Evolutionary conservation across 2,329 filamentous ascomycete genomes (phyloP), one percentile per base, ranked within the genome.

Genomic region (Graphilbum sp.): DNA sequence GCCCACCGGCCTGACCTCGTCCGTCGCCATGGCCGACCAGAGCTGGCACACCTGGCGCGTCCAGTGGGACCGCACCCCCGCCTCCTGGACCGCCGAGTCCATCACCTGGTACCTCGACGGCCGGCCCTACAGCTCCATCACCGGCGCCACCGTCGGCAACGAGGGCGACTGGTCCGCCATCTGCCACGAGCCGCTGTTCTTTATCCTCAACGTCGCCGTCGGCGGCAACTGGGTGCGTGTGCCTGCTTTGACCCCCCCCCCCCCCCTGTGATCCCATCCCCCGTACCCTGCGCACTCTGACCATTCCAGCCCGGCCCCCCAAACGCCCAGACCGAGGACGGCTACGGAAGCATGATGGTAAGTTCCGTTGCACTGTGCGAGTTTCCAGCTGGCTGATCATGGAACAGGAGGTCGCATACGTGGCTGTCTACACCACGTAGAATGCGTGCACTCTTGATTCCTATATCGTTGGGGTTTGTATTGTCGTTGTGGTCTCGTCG

Each of bases 21-120:
- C 46, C 8, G 54, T 58, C 11, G 25, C 41, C 27, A 54, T 70
- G n/a, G 55, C 62, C 1, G 61, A 65, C 47, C 53, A 64, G 44
- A 53, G 56, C 20, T 68, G 62, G 55, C 66, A 69, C 46, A 57
- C 52, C 9, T 70, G 65, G 65, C 53, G 59, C 19, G 48, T 69
- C 18, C 51, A 60, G 36, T 59, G 62, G 47, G 66, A 71, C 46
- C 59, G 63, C 38, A 58, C 58, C 7, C 48, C 60, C 4, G 42
- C 46, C 23, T 31, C 53, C 48, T 71, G 66, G 67, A 46, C 53
- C 36, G 50, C 52, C 3, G 60, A 71, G 56, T 57, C 55, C 2
- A 62, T 71, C 40, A 61, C 59, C 12, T 71, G 66, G 66, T 59
- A 54, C 41, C 47, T 60, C 25, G 64, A 71, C 40, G 66, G 63